Evolutionary conservation across 2,329 filamentous ascomycete genomes (phyloP), one percentile per base, ranked within the genome.

Genomic region (Penicillium sp.): DNA sequence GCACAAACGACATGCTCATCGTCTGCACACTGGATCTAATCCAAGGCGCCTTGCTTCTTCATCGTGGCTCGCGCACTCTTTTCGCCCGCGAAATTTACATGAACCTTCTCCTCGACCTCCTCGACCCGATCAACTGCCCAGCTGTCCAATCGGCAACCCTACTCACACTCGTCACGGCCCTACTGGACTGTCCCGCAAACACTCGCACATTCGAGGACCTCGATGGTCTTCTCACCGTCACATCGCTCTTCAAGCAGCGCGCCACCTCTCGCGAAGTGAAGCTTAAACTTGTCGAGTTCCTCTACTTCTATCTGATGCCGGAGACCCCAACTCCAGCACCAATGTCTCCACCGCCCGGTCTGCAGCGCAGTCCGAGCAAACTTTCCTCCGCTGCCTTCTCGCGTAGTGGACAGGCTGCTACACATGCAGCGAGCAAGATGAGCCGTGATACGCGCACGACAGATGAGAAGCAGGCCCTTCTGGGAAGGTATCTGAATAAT

Each of bases 271-370:
- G 91, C 58, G 90, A 93, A 65, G 92, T 97, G 61, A 97, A 96
- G 78, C 84, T 96, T 69, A 94, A 96, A 73, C 84, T 96, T n/a
- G 87, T 97, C 63, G 94, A 97, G 74, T 97, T 97, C 70, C 78
- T 99, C 47, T 97, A 97, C 79, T 97, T 97, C 75, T 99, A 97
- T 74, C 86, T 99, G 64, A 96, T 97, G 88, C 92, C 93, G 47
- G 94, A 99, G 76, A 84, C 84, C 0, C 86, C 79, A 1, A 70
- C 67, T 11, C 72, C 70, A 19, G 69, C 71, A 2, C 68, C 73
- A 0, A 76, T 73, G 55, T 73, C 74, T 1, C 74, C 72, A 5
- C 65, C 73, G 4, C 60, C 67, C 9, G 78, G 86, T 67, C 73
- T 86, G 57, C 84, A 87, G 72, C 81, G 85, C 57, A 88, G 84